Conservation (phyloP, 2,329 filamentous ascomycete species). For the Paecilomyces niveus region DNA sequence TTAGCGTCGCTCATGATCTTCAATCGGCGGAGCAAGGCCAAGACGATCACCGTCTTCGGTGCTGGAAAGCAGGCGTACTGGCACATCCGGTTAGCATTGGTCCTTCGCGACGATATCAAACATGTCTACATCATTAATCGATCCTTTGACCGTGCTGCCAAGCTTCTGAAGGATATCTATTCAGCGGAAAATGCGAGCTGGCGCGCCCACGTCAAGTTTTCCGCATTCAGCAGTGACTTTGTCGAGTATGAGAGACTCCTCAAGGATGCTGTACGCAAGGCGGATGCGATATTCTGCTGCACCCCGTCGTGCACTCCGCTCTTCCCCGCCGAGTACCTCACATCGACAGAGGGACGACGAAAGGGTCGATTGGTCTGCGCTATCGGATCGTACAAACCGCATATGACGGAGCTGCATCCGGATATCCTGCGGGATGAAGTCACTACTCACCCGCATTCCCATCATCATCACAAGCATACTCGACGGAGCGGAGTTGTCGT, state of each 20-base stretch:
- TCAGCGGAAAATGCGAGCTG: conserved; percentile 50
- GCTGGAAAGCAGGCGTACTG: conserved; percentile 88
- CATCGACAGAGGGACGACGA: conserved; percentile 44
- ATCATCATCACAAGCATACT: conserved; percentile 45
- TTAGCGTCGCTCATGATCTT: conserved; percentile 55
- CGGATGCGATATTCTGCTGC: conserved; percentile 83
- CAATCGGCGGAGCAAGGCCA: conserved; percentile 60
- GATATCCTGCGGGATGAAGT: conserved; percentile 64
- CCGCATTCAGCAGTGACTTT: conserved; percentile 62
- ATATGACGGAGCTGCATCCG: conserved; percentile 78
- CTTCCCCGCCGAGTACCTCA: conserved; percentile 68
- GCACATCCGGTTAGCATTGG: conserved; percentile 79
- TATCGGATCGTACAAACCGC: conserved; percentile 49
- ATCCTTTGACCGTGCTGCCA: conserved; percentile 37
- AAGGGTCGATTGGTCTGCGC: conserved; percentile 39
- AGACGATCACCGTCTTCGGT: conserved; percentile 76
- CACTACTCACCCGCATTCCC: conserved; percentile 31
- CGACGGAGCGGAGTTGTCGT: conserved; percentile 54
- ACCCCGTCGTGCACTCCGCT: conserved; percentile 68
- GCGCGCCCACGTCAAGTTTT: conserved; percentile 61
- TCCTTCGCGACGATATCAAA: conserved; percentile 63
- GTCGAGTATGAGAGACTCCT: conserved; percentile 61
- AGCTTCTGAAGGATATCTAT: conserved; percentile 50
- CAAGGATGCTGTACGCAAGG: conserved; percentile 59
- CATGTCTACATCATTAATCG: conserved; percentile 80